Evolutionary conservation across 495 filamentous ascomycete species (phyloP), one percentile per base, ranked within the genome.

Genomic region (Neurospora sp.): DNA sequence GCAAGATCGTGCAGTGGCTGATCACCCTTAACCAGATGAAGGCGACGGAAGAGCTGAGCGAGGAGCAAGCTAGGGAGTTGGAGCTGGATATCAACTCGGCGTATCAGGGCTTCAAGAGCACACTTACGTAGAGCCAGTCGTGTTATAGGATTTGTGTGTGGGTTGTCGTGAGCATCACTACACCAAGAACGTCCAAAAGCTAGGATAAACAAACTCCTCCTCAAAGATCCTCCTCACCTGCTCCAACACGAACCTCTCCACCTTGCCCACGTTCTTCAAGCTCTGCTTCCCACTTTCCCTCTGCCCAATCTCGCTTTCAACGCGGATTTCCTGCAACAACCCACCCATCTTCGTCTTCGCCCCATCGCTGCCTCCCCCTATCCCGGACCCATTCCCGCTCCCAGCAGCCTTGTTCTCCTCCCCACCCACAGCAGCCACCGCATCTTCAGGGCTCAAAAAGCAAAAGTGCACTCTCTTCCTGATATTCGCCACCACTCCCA

Each of bases 1-100:
- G 92, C 54, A 98, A 98, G 86, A 98, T 99, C 77, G 93, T 99
- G 54, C 93, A 96, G 79, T 99, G 96, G 96, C 86, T 99, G 77
- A 99, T 99, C 78, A 90, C 92, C 37, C 84, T 99, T 76, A 98
- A 99, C 80, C 94, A 97, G 82, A 98, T 98, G 96, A 91, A 93
- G 76, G 95, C 93, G 27, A 93, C 93, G 3, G 94, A 98, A 75
- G 94, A 97, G 80, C 82, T 99, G 77, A 91, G 85, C 73, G 92
- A 97, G 78, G 91, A 94, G 18, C 93, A 98, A 82, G 91, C 91
- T 7, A 86, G 96, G 69, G 92, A 99, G 81, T 85, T 98, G 76
- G 88, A 93, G 44, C 89, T 96, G 80, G 93, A 97, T 79, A 96
- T 96, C 81, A 92, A 96, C 78, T 90, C 91, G 73, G 95, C 94